Evolutionary conservation across 2,329 filamentous ascomycete genomes (phyloP), one percentile per base, ranked within the genome.

Genomic region (Apiospora hydei): DNA sequence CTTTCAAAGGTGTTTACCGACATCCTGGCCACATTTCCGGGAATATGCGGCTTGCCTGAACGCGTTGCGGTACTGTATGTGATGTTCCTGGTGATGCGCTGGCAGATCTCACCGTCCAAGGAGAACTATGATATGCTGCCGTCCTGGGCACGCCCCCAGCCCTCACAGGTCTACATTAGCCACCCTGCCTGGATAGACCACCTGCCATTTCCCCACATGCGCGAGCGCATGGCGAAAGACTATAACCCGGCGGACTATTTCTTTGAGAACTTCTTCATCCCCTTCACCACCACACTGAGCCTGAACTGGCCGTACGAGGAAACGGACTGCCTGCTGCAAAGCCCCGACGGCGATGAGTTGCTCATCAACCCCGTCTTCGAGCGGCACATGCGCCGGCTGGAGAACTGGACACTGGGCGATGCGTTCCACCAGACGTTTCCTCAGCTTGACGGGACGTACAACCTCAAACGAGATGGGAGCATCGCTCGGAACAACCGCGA

Each of bases 301-400:
- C 81, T 98, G 21, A 96, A 95, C 76, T 98, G 95, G 95, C 93
- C 93, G 0, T 96, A 97, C 78, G 91, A 94, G 71, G 87, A 90
- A 0, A 90, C 89, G 0, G 92, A 95, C 76, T 90, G 91, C 47
- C 84, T 98, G 38, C 83, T 94, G 38, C 85, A 88, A 70, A 85
- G 88, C 38, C 85, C 87, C 0, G 86, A 86, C 4, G 83, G 84
- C 6, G 89, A 92, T 11, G 92, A 95, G 77, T 85, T 94, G 73
- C 87, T 93, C 74, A 94, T 98, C 74, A 97, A 96, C 75, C 94
- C 94, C 0, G 93, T 94, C 0, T 98, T 97, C 80, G 94, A 97
- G 82, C 86, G 90, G 49, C 95, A 98, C 80, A 79, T 98, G 68
- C 84, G 92, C 3, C 87, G 93, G 61, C 79, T 95, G 51, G 88